A percentile compares a stretch with the other conserved stretches of the same genome.
Evolutionary conservation across 176 grass and related monocot genomes (phyloP).

Genomic region (Avena eriantha): DNA sequence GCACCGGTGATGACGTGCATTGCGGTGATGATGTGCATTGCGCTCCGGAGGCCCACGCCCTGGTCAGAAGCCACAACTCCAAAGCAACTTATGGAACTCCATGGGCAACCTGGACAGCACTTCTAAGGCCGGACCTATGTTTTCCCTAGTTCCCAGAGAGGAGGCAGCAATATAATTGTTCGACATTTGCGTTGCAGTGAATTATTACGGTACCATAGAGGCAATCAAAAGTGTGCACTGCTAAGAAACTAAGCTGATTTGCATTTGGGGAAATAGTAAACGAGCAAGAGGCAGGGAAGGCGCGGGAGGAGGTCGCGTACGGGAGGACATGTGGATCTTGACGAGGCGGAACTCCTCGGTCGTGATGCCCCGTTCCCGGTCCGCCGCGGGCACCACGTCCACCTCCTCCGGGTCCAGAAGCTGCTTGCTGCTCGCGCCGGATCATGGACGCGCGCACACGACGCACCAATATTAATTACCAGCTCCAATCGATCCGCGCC

Average conservation of each 20-base stretch:
- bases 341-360: slow-evolving; percentile 86
- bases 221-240: background rate
- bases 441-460: background rate
- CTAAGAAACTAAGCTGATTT: background rate
- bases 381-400: slow-evolving; percentile 70
- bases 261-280: background rate
- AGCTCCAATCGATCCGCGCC: background rate
- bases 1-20: background rate
- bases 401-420: slow-evolving; percentile 82
- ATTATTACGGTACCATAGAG: background rate
- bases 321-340: slow-evolving; percentile 95
- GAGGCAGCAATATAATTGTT: background rate
- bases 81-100: background rate
- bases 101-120: too few species aligned
- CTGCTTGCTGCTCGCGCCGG: slow-evolving; percentile 68
- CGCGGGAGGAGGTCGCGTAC: slow-evolving; percentile 43
- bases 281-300: background rate
- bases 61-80: background rate
- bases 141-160: background rate
- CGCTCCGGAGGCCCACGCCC: too few species aligned
- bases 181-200: background rate
- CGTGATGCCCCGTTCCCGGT: slow-evolving; percentile 89
- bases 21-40: background rate
- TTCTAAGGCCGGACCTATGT: background rate
- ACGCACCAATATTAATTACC: background rate